Conservation (phyloP, 2,329 filamentous ascomycete species). For the Xylaria sp. region DNA sequence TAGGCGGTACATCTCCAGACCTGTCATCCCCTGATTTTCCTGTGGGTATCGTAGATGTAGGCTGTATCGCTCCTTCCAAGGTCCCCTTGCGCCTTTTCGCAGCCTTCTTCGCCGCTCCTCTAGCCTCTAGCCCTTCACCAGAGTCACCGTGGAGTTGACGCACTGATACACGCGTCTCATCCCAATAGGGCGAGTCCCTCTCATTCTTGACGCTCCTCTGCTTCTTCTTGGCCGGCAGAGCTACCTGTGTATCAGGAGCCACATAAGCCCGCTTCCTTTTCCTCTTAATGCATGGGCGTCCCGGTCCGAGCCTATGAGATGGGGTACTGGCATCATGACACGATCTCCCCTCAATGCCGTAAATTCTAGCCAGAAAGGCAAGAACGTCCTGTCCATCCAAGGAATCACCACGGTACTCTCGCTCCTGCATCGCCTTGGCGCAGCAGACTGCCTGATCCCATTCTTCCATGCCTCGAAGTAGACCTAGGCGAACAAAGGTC, state of each 20-base stretch:
- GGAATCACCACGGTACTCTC: slow-evolving; percentile 35
- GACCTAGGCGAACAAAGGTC: slow-evolving; percentile 44
- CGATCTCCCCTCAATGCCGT: slow-evolving; percentile 2
- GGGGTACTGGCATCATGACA: neutral
- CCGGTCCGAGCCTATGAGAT: slow-evolving; percentile 1
- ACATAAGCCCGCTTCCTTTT: neutral
- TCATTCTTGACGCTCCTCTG: slow-evolving; percentile 25
- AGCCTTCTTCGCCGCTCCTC: slow-evolving; percentile 1
- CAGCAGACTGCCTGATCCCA: slow-evolving; percentile 51
- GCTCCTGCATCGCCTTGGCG: slow-evolving; percentile 46
- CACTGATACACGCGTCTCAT: neutral
- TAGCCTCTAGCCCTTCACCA: neutral
- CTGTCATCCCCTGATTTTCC: no score
- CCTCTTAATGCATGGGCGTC: slow-evolving; percentile 1
- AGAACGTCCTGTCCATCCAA: slow-evolving; percentile 47
- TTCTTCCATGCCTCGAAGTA: slow-evolving; percentile 50
- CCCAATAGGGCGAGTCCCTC: slow-evolving; percentile 43
- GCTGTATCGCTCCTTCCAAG: neutral
- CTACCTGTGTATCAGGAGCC: slow-evolving; percentile 1
- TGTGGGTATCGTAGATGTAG: neutral
- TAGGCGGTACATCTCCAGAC: neutral
- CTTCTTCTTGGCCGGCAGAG: slow-evolving; percentile 29
- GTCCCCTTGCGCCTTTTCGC: neutral
- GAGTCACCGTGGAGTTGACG: neutral
- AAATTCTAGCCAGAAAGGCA: slow-evolving; percentile 42